These are phyloP conservation scores for Claviceps purpurea DNA, from an alignment of 2,329 filamentous ascomycete species.

Conservation along the genomic window DNA sequence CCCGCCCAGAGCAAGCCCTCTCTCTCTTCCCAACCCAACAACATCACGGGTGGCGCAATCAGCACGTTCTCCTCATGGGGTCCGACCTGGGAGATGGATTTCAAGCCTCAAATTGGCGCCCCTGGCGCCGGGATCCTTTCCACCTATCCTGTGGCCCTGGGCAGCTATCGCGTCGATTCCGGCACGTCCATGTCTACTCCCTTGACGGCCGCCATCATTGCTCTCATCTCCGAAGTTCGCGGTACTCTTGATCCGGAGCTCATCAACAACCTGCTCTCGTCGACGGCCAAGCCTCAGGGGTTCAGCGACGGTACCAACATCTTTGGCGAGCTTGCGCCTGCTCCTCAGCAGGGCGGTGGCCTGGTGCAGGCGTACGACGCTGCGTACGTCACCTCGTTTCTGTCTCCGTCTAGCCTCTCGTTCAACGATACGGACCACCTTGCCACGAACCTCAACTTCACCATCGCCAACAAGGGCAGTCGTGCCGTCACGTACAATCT, in stretches of 20 bases:
- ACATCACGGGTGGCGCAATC: slow-evolving; percentile 32
- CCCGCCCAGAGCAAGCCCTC: not conserved
- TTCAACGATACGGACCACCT: slow-evolving; percentile 53
- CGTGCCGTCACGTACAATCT: slow-evolving; percentile 37
- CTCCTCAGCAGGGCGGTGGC: slow-evolving; percentile 47
- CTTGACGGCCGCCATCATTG: slow-evolving; percentile 38
- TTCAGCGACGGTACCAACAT: slow-evolving; percentile 29
- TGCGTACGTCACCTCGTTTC: slow-evolving; percentile 35
- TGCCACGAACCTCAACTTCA: slow-evolving; percentile 32
- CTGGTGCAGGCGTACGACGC: slow-evolving; percentile 46
- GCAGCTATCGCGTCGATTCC: slow-evolving; percentile 36
- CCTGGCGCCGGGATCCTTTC: slow-evolving; percentile 44
- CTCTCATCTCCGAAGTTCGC: slow-evolving; percentile 36
- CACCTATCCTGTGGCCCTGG: slow-evolving; percentile 33
- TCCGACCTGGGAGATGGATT: slow-evolving; percentile 42
- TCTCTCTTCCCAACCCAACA: slow-evolving; percentile 5
- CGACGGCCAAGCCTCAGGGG: slow-evolving; percentile 33
- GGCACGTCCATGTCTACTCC: slow-evolving; percentile 50
- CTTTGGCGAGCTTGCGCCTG: slow-evolving; percentile 32
- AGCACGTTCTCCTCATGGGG: slow-evolving; percentile 45
- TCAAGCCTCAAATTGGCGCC: slow-evolving; percentile 41
- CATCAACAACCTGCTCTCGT: slow-evolving; percentile 34
- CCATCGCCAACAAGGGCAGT: slow-evolving; percentile 39
- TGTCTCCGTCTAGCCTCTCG: slow-evolving; percentile 40
- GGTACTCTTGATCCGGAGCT: slow-evolving; percentile 34